Base-by-base conservation (phyloP, 805 yeast species). In the Metschnikowia gruessii region DNA sequence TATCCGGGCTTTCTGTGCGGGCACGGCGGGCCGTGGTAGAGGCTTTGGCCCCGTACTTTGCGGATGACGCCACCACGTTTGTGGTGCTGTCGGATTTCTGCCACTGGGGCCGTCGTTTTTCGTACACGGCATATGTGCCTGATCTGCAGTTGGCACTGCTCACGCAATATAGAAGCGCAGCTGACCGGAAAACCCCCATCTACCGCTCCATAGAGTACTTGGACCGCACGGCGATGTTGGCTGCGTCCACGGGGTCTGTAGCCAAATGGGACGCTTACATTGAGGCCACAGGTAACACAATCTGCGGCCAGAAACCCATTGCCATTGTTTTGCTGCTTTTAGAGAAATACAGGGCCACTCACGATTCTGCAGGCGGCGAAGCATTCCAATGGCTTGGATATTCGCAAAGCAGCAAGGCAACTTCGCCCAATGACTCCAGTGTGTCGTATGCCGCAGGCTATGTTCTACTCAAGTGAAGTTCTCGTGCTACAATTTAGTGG, bases 361-460 rank as follows among this genome's bases (percentile, higher is more conserved):
- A 49, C 2, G 57, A 51, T 6, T 45, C 47, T 4, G 43, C 58
- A n/a, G 54, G 56, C 12, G 28, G 28, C 33, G 66, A 64, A 0
- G 62, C 53, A 4, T 78, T 89, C 54, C 54, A 76, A 22, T 89
- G 96, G 95, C 71, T 83, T 12, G 87, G 85, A 0, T 92, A 92
- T 60, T 69, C 84, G 0, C 97, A 92, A 65, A 86, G 95, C 60
- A 78, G 81, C 40, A 59, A 63, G 10, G 92, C 75, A 1, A 53
- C 55, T 0, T 58, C 61, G 15, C 54, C 68, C 1, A 46, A 56
- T 24, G 96, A 90, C 36, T 82, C 86, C 52, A 86, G 95, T 63
- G 98, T 92, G n/a, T 86, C 95, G 49, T 92, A 92, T 64, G 95
- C 92, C 1, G 79, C 92, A 38, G 97, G 92, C 0, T 85, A 79